phyloP scores from a whole-genome alignment of 306 rosid genomes.

The Sechiopsis laciniata region DNA sequence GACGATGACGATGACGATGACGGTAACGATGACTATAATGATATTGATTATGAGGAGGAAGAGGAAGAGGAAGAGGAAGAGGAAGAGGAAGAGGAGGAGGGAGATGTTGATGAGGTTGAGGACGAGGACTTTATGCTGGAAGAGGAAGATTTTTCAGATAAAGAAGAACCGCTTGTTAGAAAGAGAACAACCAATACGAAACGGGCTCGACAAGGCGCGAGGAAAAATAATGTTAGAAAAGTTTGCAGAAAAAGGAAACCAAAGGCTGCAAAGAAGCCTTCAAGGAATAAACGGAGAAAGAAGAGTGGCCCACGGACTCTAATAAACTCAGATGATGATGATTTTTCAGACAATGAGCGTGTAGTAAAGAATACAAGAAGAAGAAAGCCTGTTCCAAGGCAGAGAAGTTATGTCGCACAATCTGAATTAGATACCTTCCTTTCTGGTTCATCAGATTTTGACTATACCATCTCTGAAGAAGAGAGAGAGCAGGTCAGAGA shows the following conservation, averaged over 20 bases:
- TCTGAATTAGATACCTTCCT: slow-evolving; percentile 51
- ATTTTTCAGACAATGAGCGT: slow-evolving; percentile 36
- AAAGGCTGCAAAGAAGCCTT: slow-evolving; percentile 51
- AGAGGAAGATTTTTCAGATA: slow-evolving; percentile 67
- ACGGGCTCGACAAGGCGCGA: slow-evolving; percentile 35
- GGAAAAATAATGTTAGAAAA: slow-evolving; percentile 37
- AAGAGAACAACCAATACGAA: slow-evolving; percentile 46
- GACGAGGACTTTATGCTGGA: slow-evolving; percentile 71
- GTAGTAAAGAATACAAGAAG: slow-evolving; percentile 26
- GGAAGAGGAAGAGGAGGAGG: slow-evolving; percentile 22
- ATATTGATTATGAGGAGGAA: slow-evolving; percentile 9
- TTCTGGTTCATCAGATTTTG: slow-evolving; percentile 59
- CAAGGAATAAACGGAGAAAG: slow-evolving; percentile 51
- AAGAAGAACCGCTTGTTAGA: slow-evolving; percentile 45
- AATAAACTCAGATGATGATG: slow-evolving; percentile 35
- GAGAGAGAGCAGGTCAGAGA: slow-evolving; percentile 95
- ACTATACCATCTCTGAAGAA: slow-evolving; percentile 90
- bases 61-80: slow-evolving; percentile 20
- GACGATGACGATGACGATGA: not conserved
- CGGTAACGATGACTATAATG: no score
- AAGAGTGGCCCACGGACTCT: slow-evolving; percentile 27
- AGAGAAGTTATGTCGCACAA: slow-evolving; percentile 32
- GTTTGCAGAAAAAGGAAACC: slow-evolving; percentile 43
- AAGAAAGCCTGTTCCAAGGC: slow-evolving; percentile 32
- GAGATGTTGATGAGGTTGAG: slow-evolving; percentile 28